Base-by-base conservation (phyloP, 1,284 basidiomycete genomes). In the Leucoagaricus sp. region DNA sequence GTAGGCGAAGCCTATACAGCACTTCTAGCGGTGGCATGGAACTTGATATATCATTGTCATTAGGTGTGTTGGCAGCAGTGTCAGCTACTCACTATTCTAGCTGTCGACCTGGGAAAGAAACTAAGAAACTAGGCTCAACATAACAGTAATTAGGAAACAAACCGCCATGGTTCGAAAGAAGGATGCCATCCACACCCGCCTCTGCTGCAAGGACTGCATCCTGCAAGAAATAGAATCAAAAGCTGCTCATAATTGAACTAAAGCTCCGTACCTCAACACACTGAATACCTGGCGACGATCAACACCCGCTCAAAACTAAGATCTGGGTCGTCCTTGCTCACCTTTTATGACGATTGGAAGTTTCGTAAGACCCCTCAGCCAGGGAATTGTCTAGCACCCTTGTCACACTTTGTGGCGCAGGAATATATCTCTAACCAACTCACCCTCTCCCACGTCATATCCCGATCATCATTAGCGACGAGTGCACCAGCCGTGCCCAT, bases 151-250 rank as follows among this genome's bases (percentile, higher is more conserved):
- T 51, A 4, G 63, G 54, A 4, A 60, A 65, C 84, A 63, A 68
- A 85, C 94, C 94, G 58, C 93, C 94, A 65, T 96, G 94, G 65
- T 97, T 97, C 3, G 91, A 93, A n/a, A 94, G 72, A 26, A 97
- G 80, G 54, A 98, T 90, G 5, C 93, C 95, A 60, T 93, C 88
- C 17, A 90, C 84, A 4, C 94, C 93, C 12, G 85, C 84, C 66
- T 97, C 90, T n/a, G 84, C 88, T 19, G 96, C 96, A 54, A 93
- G 79, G 5, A 97, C 85, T 1, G 93, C 94, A 69, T 91, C 89
- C 84, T 87, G 58, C 40, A 36, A 8, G n/a, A 25, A n/a, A 9
- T 12, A 25, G 2, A 45, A 13, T 55, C 2, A 56, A 19, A 21
- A 21, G 33, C 17, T 25, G 17, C 31, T 33, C 5, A 19, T 9